Evolutionary conservation across 208 protist genomes (phyloP), one percentile per base, ranked within the genome.

Genomic region (Wallacemonas collosoma): DNA sequence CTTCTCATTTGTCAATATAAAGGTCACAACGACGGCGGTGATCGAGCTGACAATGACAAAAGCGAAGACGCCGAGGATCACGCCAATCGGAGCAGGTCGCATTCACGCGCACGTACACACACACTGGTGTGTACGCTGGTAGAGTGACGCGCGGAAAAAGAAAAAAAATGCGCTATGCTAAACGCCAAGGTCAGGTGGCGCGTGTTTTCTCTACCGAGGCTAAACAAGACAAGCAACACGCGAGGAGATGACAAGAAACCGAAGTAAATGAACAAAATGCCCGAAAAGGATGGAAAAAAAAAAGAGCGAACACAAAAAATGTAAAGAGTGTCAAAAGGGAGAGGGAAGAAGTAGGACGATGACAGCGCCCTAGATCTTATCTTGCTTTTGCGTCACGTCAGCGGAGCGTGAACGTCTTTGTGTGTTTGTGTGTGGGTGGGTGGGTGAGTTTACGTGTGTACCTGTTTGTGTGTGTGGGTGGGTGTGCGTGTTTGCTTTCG

Each of bases 31-130:
- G 61, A 81, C 41, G n/a, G 51, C 61, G 17, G 79, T 38, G 36
- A 88, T 38, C 0, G 69, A 65, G 5, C 43, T 36, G 45, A 72
- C 73, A 12, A 88, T 68, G 17, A 88, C 3, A 4, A 66, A 26
- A 0, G 66, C 82, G 61, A 83, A 81, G 36, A 50, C 51, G 44
- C 56, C 45, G 3, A 80, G 70, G 9, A 80, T 54, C 11, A 72
- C 36, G 3, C 41, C 72, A 9, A 77, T 50, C n/a, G 8, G 40
- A 41, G 61, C 48, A 4, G 60, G 40, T 26, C 14, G 26, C 56
- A 51, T 65, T n/a, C 1, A 9, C 3, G 1, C 7, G 54, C 0
- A 4, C 47, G 43, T 38, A 56, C 51, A 26, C 26, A 26, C 26
- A 26, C 26, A 26, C 26, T 26, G 26, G 26, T 26, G 26, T 26